Evolutionary conservation across 1,284 basidiomycete genomes (phyloP), one percentile per base, ranked within the genome.

Genomic region (Chalciporus piperatoides): DNA sequence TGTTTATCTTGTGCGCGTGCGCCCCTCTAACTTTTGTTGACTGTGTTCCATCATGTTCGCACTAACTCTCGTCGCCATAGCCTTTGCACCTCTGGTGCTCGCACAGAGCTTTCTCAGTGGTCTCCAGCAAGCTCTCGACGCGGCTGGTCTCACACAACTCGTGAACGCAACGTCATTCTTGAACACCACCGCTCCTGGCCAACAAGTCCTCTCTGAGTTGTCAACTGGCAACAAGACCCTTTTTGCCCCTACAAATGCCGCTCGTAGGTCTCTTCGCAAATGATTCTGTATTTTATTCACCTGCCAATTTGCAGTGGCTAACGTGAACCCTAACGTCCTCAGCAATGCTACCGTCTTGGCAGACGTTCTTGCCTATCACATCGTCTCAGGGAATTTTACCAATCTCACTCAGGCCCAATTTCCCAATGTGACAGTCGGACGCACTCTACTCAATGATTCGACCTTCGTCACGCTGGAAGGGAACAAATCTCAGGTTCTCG

Each of bases 391-490:
- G 23, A 75, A 76, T 53, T 78, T 78, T 62, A 60, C 69, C 49
- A 68, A 67, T 12, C 54, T 66, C 11, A 64, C 74, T 8, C 64
- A 69, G 2, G 65, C 68, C 7, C 77, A 66, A 8, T 78, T 66
- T 56, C 78, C 79, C 4, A 79, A 79, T 55, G 68, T 78, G 48
- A 87, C 86, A 0, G 69, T 90, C 46, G 82, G 82, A 3, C 75
- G 81, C 36, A 85, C 86, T 0, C 70, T 83, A 12, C 71, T 87
- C 41, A 78, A 76, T 41, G 71, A 77, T 43, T 60, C 75, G 0
- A 51, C 64, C 0, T 57, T 73, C 15, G 82, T 83, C 4, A 65
- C 61, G 27, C 74, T 86, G 1, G 81, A 82, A 60, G 82, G 75
- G 4, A 72, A 72, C 55, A 71, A 74, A 56, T 70, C 72, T 9